Evolutionary conservation across 2,329 filamentous ascomycete species (phyloP), one percentile per base, ranked within the genome.

Genomic region (Fusarium compactum): DNA sequence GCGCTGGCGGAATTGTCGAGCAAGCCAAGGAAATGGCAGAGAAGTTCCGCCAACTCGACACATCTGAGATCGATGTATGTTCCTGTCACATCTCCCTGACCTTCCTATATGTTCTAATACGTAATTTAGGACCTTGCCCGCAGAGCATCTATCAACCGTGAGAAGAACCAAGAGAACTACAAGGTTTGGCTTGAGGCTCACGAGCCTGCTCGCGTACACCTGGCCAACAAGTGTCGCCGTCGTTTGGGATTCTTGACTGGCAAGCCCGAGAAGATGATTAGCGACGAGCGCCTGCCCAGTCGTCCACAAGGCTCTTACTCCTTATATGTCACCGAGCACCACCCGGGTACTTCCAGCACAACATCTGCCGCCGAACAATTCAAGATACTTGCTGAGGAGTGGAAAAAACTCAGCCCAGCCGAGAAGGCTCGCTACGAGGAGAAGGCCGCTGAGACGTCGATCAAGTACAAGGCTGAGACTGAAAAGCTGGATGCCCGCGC

Each of bases 221-320:
- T 77, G 4, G 86, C 87, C 65, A 88, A 87, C 79, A 67, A 65
- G 4, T 84, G 85, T 24, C 87, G 87, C 59, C 67, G 47, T 10
- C 66, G 65, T 27, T 30, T 71, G 24, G 41, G 20, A 22, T 56
- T 54, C 29, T 80, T 89, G 48, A 77, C 76, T 59, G 80, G 75
- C 56, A 80, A 82, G 58, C 73, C 74, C 54, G 65, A 72, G 51
- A 73, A 76, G 69, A 2, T 57, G 20, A 82, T 89, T 68, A 67
- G 65, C 4, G 87, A 89, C 72, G 78, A 82, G 5, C 86, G 87
- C 43, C 66, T 79, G 34, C 87, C 87, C 67, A 84, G 82, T 76
- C 72, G 67, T 38, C 72, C 82, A 14, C 0, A 38, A 15, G 73
- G 56, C 15, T 25, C 80, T 27, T 87, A 74, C 68, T 50, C 57